A percentile compares a stretch with the other conserved stretches of the same genome.
Evolutionary conservation across 176 grass and related monocot genomes (phyloP).

Genomic region (Chrysopogon serrulatus): DNA sequence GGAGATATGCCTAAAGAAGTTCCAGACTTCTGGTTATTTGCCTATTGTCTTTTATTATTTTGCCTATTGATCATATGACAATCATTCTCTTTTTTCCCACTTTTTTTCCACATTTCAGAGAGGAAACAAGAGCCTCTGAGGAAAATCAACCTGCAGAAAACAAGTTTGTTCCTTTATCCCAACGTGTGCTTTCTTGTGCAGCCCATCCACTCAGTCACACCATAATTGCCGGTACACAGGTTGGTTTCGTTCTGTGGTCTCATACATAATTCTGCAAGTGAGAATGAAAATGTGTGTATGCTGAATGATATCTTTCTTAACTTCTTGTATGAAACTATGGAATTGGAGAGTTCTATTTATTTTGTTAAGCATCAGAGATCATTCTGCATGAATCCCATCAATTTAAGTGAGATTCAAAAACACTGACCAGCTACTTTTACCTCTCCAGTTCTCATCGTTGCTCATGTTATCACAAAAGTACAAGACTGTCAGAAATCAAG

Average conservation of each 20-base stretch:
- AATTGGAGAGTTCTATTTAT: not conserved
- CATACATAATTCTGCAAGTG: not conserved
- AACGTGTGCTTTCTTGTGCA: slow-evolving; percentile 67
- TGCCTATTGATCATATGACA: not conserved
- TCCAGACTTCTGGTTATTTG: not conserved
- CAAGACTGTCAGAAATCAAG: slow-evolving; percentile 13
- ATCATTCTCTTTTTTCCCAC: slow-evolving; percentile 13
- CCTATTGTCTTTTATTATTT: not conserved
- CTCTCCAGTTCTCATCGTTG: slow-evolving; percentile 63
- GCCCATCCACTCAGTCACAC: slow-evolving; percentile 60
- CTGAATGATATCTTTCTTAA: not conserved
- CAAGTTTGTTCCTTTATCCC: slow-evolving; percentile 60
- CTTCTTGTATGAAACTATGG: not conserved
- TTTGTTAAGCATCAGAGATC: slow-evolving; percentile 4
- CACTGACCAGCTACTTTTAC: slow-evolving; percentile 23
- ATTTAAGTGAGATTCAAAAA: slow-evolving; percentile 5
- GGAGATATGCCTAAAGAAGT: slow-evolving; percentile 3
- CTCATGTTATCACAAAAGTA: slow-evolving; percentile 67
- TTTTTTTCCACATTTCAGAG: slow-evolving; percentile 44
- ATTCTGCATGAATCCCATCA: not conserved
- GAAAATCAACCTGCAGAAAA: slow-evolving; percentile 47
- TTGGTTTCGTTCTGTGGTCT: slow-evolving; percentile 17
- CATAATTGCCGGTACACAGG: slow-evolving; percentile 80
- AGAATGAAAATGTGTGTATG: not conserved
- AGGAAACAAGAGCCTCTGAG: slow-evolving; percentile 36